A percentile compares a stretch with the other conserved stretches of the same genome.
phyloP scores from a whole-genome alignment of 768 basidiomycete genomes.

The Mycena haematopus region DNA sequence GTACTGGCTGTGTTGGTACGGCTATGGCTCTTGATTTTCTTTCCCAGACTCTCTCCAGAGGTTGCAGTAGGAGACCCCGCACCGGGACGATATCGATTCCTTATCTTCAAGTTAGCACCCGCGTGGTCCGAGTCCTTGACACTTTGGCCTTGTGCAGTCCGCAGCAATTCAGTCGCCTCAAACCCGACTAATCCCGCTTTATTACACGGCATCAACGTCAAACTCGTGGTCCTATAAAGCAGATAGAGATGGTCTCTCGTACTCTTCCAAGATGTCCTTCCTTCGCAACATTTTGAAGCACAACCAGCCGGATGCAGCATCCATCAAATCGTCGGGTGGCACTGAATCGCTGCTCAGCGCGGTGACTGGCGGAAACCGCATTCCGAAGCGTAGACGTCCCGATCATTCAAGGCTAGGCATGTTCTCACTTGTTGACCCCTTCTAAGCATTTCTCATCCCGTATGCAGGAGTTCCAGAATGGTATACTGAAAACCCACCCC shows the following conservation, averaged over 20 bases:
- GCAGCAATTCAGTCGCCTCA: too few species aligned
- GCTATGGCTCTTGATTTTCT: too few species aligned
- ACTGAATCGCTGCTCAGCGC: constrained; percentile 24
- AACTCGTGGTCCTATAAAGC: neutral
- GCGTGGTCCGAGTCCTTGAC: too few species aligned
- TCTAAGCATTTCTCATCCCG: neutral
- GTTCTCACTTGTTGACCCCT: neutral
- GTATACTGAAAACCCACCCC: constrained; percentile 18
- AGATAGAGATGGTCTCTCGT: neutral
- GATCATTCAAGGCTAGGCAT: constrained; percentile 22
- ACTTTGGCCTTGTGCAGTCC: too few species aligned
- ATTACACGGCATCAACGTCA: too few species aligned
- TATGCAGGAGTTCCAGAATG: constrained; percentile 23
- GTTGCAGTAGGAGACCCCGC: too few species aligned
- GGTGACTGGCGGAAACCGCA: constrained; percentile 16
- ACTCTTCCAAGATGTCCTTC: neutral
- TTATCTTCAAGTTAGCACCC: too few species aligned
- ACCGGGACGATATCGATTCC: too few species aligned
- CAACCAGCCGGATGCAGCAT: constrained; percentile 19
- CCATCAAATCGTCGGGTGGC: constrained; percentile 23
- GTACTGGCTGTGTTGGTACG: too few species aligned
- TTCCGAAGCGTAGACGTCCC: constrained; percentile 24
- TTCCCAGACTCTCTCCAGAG: too few species aligned
- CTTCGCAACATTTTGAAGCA: neutral
- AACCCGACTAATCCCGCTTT: too few species aligned